Evolutionary conservation across 768 basidiomycete genomes (phyloP), one percentile per base, ranked within the genome.

Genomic region (Hericium rajendrae): DNA sequence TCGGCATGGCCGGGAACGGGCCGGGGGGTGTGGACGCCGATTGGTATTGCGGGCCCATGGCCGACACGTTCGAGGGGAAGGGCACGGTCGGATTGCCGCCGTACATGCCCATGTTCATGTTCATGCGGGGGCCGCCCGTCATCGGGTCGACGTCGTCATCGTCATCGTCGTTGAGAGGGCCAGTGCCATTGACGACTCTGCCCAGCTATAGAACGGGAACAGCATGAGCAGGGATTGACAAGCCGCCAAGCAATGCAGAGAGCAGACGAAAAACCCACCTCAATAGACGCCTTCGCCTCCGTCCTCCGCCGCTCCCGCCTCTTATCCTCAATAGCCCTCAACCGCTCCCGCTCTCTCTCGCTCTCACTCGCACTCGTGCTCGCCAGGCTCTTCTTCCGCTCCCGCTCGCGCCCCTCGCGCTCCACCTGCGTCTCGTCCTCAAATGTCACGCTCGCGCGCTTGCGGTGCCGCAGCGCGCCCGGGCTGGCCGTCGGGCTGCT

Each of bases 281-380:
- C 88, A 66, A 91, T 87, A 37, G 91, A 87, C 66, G 88, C 87
- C 69, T 80, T 85, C n/a, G 91, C 89, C 67, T 93, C 91, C 64
- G 78, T 80, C 62, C 91, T 76, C 68, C 91, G 76, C 65, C 91
- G 75, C 66, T 91, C 87, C 59, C 76, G 80, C 67, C 88, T 78
- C 68, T 77, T 77, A 62, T 76, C 73, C 68, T 88, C 79, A 20
- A 74, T 72, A 11, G 10, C 89, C 88, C 68, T 26, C 28, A 13
- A 53, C 28, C 51, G 54, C 26, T 41, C 57, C 56, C 58, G 55
- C 39, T 64, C 59, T 41, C 53, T 18, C 37, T 67, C 66, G 62
- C 68, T 68, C 51, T 67, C 69, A 54, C 49, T 51, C 49, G 49
- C 24, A 8, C 24, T 51, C 10, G 43, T 46, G 20, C 43, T 46